phyloP scores from a whole-genome alignment of 129 eudicot genomes.

The Escallonia herrerae region DNA sequence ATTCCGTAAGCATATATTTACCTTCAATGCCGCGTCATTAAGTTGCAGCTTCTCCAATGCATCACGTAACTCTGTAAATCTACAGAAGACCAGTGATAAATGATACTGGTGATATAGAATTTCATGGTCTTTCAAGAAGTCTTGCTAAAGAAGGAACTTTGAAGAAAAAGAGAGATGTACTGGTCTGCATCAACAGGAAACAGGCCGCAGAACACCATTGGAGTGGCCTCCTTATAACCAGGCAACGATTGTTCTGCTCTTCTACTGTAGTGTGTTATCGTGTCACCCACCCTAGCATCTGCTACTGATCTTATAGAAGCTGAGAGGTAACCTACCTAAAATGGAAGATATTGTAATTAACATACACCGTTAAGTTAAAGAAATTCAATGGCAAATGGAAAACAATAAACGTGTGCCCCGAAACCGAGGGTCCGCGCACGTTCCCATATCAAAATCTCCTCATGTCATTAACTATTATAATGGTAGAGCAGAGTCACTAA shows the following conservation, averaged over 20 bases:
- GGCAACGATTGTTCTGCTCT: slow-evolving; percentile 81
- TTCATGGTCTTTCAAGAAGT: slow-evolving; percentile 2
- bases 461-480: no score
- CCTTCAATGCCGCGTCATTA: slow-evolving; percentile 94
- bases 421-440: no score
- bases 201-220: slow-evolving; percentile 98
- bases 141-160: not conserved
- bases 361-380: no score
- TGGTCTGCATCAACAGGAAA: slow-evolving; percentile 95
- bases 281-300: slow-evolving; percentile 99
- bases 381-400: no score
- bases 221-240: slow-evolving; percentile 94
- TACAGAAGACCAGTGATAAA: slow-evolving; percentile 16
- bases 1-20: not conserved
- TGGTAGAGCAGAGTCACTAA: no score
- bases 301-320: slow-evolving; percentile 97
- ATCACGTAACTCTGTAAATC: slow-evolving; percentile 89
- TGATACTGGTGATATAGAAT: slow-evolving; percentile 1
- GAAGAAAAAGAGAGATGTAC: slow-evolving; percentile 31
- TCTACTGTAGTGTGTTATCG: slow-evolving; percentile 72
- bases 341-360: not conserved
- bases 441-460: no score
- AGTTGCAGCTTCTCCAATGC: slow-evolving; percentile 95
- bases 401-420: no score
- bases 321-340: slow-evolving; percentile 93